Base-by-base conservation (phyloP, 352 stramenopile genomes). In the Blastocystis sp. region DNA sequence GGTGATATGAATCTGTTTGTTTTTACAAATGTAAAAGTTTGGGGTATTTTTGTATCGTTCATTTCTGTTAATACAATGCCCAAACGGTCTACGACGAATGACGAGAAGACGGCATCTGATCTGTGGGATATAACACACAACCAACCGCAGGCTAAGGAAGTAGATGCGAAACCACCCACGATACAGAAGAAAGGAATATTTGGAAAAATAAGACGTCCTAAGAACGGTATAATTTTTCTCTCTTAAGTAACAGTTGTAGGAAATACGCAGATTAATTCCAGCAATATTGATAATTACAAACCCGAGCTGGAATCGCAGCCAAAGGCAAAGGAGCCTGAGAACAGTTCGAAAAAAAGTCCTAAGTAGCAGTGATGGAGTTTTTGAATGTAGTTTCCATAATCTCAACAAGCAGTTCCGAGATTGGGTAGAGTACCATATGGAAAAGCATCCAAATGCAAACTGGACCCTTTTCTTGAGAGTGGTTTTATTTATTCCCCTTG, bases 381-480 rank as follows among this genome's bases (percentile, higher is more conserved):
- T 24, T 81, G 20, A 62, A 18, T 68, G 5, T 81, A 81, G 70
- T 81, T 81, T 65, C 37, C 34, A 64, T 24, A 81, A 63, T 65
- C 45, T 81, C 26, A 81, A 81, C 41, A 81, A 81, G 45, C 70
- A 81, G 45, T 81, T 81, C 26, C 41, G 41, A 41, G 34, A 81
- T 0, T 81, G 70, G 70, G 70, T 81, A 41, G 26, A 63, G 5
- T 81, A 81, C 45, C 70, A 81, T 41, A 41, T 62, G 45, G 65
- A 63, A 13, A n/a, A 81, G n/a, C 70, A 81, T 41, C 70, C 70
- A 11, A 18, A 24, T 63, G 34, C 41, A 6, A 81, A 81, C 37
- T 81, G 70, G 70, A 64, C 45, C 26, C n/a, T 81, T 16, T 81
- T 81, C 50, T 63, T 81, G 55, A 81, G 26, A 47, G 70, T 81